Conservation (phyloP, 2,329 filamentous ascomycete species). For the Aschersonia sp. region DNA sequence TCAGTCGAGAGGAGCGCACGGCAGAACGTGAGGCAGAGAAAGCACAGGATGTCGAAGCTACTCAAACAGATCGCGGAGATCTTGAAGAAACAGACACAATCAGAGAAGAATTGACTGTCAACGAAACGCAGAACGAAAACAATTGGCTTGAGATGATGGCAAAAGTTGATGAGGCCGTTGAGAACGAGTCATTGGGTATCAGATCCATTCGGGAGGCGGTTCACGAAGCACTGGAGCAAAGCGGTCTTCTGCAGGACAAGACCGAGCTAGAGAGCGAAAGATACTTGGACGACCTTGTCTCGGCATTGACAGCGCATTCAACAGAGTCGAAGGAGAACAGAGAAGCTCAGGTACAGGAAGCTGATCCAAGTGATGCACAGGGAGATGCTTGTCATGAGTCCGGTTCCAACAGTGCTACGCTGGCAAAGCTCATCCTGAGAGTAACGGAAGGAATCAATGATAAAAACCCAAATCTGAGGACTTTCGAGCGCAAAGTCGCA, state of each 20-base stretch:
- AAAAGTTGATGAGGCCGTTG: conserved; percentile 40
- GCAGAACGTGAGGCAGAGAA: conserved; percentile 11
- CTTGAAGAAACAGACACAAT: conserved; percentile 10
- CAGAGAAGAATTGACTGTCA: conserved; percentile 6
- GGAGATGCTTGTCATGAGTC: background rate
- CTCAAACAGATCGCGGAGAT: conserved; percentile 7
- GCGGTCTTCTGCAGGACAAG: conserved; percentile 32
- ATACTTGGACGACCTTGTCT: conserved; percentile 35
- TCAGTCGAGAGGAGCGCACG: conserved; percentile 21
- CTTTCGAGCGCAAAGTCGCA: conserved; percentile 36
- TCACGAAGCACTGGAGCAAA: conserved; percentile 38
- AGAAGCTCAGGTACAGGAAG: conserved; percentile 5
- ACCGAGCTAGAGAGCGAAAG: conserved; percentile 28
- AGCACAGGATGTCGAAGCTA: conserved; percentile 5
- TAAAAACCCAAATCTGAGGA: conserved; percentile 23
- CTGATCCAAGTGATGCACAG: conserved; percentile 3
- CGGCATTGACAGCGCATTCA: conserved; percentile 26
- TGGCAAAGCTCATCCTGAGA: conserved; percentile 36
- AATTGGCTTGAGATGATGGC: conserved; percentile 40
- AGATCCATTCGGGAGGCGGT: conserved; percentile 37
- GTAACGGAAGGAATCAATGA: conserved; percentile 32
- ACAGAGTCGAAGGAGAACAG: conserved; percentile 10
- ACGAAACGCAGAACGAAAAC: conserved; percentile 16
- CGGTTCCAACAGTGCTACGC: conserved; percentile 9
- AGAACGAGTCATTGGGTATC: conserved; percentile 39